These are phyloP conservation scores for Pholiota molesta DNA, from an alignment of 768 basidiomycete genomes.

Conservation along the genomic window DNA sequence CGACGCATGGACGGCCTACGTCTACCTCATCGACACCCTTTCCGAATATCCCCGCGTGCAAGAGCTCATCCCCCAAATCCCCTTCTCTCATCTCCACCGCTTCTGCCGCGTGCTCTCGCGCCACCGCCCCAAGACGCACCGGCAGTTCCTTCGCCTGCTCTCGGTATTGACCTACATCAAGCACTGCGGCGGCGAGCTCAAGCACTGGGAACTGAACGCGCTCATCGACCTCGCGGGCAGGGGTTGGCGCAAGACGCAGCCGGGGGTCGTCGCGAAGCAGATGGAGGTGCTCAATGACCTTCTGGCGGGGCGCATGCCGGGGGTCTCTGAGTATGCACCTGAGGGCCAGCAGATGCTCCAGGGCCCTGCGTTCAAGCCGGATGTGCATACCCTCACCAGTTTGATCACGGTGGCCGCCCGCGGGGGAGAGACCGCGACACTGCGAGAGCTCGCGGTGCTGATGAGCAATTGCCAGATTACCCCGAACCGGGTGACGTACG, in stretches of 20 bases:
- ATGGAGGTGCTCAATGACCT: conserved; percentile 66
- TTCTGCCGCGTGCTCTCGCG: conserved; percentile 61
- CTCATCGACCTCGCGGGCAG: conserved; percentile 69
- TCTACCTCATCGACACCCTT: conserved; percentile 34
- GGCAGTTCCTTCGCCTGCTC: conserved; percentile 65
- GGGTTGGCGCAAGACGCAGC: conserved; percentile 60
- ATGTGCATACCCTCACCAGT: conserved; percentile 71
- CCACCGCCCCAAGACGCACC: conserved; percentile 57
- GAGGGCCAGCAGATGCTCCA: conserved; percentile 8
- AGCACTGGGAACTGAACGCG: conserved; percentile 76
- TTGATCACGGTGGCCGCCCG: conserved; percentile 66
- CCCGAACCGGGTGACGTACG: conserved; percentile 65
- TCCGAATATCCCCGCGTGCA: conserved; percentile 23
- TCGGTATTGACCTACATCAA: conserved; percentile 65
- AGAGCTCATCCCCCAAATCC: conserved; percentile 30
- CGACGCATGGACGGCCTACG: conserved; percentile 47
- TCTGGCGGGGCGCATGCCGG: conserved; percentile 47
- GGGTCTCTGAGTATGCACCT: conserved; percentile 26
- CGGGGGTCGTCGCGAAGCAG: conserved; percentile 61
- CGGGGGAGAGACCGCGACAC: conserved; percentile 40
- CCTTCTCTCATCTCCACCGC: conserved; percentile 57
- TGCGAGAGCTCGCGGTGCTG: conserved; percentile 57
- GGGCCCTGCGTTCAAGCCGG: conserved; percentile 44
- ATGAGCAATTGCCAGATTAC: conserved; percentile 54
- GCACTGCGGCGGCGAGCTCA: conserved; percentile 53